Percentiles rank a stretch among this genome's conserved stretches.
These are phyloP conservation scores for Trichoderma virens DNA, from an alignment of 495 filamentous ascomycete species.

Conservation along the genomic window DNA sequence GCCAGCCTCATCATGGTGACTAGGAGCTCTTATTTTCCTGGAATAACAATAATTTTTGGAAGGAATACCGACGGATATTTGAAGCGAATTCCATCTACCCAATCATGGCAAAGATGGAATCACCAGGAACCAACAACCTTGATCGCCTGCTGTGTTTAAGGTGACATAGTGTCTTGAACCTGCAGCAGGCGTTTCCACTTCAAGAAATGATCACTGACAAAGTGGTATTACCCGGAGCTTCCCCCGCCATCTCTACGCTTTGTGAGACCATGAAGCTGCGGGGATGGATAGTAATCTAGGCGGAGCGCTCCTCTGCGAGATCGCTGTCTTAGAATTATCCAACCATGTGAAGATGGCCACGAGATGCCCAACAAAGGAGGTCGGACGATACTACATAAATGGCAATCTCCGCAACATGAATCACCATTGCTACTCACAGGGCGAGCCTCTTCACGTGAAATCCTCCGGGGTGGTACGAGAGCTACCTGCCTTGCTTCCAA, in stretches of 20 bases:
- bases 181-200: constrained; percentile 1
- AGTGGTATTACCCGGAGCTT: not conserved
- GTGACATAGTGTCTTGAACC: constrained; percentile 3
- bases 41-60: not conserved
- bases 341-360: not conserved
- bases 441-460: not conserved
- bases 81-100: not conserved
- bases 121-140: not conserved
- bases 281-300: not conserved
- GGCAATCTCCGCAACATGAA: not conserved
- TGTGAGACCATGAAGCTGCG: not conserved
- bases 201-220: not conserved
- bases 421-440: not conserved
- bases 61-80: constrained; percentile 3
- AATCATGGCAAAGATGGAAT: not conserved
- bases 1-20: not conserved
- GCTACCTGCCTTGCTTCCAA: not conserved
- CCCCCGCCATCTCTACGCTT: not conserved
- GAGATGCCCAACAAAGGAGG: not conserved
- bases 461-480: not conserved
- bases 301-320: not conserved
- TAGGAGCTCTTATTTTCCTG: not conserved
- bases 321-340: not conserved
- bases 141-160: not conserved
- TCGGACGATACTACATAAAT: not conserved